Conservation (phyloP, 345 rosid genomes). For the Eutrema yunnanense region DNA sequence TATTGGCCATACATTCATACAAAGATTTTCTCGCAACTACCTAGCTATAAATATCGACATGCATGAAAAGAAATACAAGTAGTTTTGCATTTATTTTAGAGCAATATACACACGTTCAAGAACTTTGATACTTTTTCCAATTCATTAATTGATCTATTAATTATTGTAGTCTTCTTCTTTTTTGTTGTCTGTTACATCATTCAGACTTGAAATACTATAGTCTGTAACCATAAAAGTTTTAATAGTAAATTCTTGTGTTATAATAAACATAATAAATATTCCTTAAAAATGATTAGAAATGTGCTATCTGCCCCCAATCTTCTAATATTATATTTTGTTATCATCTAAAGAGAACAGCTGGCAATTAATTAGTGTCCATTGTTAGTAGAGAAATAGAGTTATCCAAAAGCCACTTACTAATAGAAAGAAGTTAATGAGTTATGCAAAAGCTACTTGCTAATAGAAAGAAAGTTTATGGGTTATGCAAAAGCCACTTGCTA, state of each 20-base stretch:
- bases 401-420: conserved; percentile 8
- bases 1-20: neutral
- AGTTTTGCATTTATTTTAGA: neutral
- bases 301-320: neutral
- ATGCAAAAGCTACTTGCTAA: conserved; percentile 8
- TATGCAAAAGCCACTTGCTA: conserved; percentile 10
- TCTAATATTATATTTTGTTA: neutral
- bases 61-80: neutral
- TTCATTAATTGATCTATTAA: neutral
- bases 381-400: neutral
- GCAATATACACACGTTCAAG: neutral
- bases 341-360: neutral
- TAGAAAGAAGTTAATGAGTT: neutral
- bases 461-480: neutral
- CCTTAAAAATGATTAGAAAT: neutral
- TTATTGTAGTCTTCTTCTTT: neutral
- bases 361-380: neutral
- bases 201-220: neutral
- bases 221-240: neutral
- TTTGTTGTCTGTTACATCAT: neutral
- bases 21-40: conserved; percentile 17
- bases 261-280: neutral
- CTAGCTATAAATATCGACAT: neutral
- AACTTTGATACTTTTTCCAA: neutral
- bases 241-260: neutral